Base-by-base conservation (phyloP, 768 basidiomycete species). In the Lepiota brunneoincarnata region DNA sequence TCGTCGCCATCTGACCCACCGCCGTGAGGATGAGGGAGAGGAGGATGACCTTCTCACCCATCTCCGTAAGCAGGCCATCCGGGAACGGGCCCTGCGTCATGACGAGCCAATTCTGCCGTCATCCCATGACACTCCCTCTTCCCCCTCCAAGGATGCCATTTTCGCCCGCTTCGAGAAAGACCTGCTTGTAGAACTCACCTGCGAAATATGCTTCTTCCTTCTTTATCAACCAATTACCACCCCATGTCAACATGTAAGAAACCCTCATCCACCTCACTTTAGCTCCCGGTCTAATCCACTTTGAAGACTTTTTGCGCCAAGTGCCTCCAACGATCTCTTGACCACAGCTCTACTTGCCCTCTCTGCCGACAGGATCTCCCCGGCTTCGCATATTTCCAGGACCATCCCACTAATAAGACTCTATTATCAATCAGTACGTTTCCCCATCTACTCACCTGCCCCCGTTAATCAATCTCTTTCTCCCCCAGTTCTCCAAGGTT, bases 211-310 rank as follows among this genome's bases (percentile, higher is more conserved):
- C 71, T 89, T 89, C 64, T 79, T 79, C 64, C 72, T 97, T 36
- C 75, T 94, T 59, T 84, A 85, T 70, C 84, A 91, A 58, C 94
- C 96, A 4, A 77, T 94, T 47, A 98, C 96, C 14, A 91, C 95
- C 2, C 91, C 92, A 11, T 98, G 96, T 69, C 95, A 98, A 68
- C 96, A 98, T 72, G 92, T 91, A 64, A 64, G 86, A n/a, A n/a
- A n/a, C n/a, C 21, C 77, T 43, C 42, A 42, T 46, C 52, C 54
- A 34, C 31, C 51, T 49, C 44, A 43, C 37, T 60, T 52, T 34
- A 35, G 15, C 52, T 50, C 34, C 42, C 45, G 52, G 14, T 56
- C 60, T 55, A 20, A 60, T 55, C 24, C 28, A 42, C 58, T 58
- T 54, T 52, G 5, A 18, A 95, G 91, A 93, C 94, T 0, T 98